Conservation (phyloP, 805 yeast species). For the Sugiyamaella americana region DNA sequence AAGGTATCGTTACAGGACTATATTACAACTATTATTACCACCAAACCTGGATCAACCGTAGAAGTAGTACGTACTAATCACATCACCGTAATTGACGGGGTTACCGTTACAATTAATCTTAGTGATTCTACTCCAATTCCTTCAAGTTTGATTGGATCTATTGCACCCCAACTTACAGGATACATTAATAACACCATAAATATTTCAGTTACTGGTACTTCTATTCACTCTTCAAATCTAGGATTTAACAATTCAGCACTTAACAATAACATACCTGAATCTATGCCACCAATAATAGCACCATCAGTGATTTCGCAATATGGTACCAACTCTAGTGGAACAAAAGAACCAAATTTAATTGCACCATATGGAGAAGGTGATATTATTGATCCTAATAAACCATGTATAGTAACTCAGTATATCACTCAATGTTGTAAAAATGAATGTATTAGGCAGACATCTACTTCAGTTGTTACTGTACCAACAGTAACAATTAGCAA, state of each 20-base stretch:
- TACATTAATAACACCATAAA: neutral
- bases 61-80: neutral
- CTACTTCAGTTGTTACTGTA: constrained; percentile 4
- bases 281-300: neutral
- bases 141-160: neutral
- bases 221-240: too few relatives aligned
- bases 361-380: constrained; percentile 7
- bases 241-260: too few relatives aligned
- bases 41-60: neutral
- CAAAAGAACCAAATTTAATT: neutral
- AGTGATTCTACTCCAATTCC: neutral
- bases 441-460: constrained; percentile 6
- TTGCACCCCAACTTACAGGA: neutral
- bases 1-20: neutral
- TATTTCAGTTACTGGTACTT: neutral
- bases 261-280: neutral
- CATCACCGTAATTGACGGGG: neutral
- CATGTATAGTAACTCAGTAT: constrained; percentile 5
- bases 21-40: neutral
- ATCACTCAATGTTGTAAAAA: constrained; percentile 11
- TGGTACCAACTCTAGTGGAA: neutral
- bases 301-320: neutral
- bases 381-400: constrained; percentile 6
- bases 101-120: neutral
- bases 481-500: constrained; percentile 13